Conservation (phyloP, 2,329 filamentous ascomycete genomes). For the Plectosphaerella sp. region DNA sequence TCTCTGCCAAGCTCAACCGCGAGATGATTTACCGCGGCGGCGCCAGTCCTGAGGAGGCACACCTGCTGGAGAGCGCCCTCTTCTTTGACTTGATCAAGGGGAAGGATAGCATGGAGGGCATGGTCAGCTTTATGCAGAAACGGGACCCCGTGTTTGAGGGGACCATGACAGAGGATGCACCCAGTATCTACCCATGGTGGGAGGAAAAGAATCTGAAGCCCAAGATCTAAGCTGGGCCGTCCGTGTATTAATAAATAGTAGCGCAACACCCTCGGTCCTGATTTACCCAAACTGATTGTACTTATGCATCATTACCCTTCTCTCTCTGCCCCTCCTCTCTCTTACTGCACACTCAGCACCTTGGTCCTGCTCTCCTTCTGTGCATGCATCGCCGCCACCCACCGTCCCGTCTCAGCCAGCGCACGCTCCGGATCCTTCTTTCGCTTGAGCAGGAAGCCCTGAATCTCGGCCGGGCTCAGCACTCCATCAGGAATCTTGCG, state of each 20-base stretch:
- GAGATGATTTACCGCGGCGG: conserved; percentile 64
- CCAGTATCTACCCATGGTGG: conserved; percentile 66
- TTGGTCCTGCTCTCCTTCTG: conserved; percentile 47
- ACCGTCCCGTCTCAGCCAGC: conserved; percentile 44
- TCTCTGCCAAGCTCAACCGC: conserved; percentile 63
- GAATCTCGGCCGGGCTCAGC: conserved; percentile 59
- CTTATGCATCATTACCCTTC: too few relatives aligned
- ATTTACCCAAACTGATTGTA: too few relatives aligned
- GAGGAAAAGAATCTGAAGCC: conserved; percentile 33
- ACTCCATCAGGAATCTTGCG: conserved; percentile 44
- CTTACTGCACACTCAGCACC: conserved; percentile 22
- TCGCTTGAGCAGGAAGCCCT: conserved; percentile 59
- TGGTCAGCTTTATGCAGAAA: conserved; percentile 67
- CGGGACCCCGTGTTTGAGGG: conserved; percentile 57
- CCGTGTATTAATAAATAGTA: neutral
- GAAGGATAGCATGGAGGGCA: conserved; percentile 61
- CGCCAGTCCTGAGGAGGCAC: conserved; percentile 60
- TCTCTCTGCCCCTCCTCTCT: too few relatives aligned
- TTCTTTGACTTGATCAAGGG: conserved; percentile 56
- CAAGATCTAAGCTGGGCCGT: conserved; percentile 10
- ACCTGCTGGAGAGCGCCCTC: conserved; percentile 64
- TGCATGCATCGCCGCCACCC: conserved; percentile 46
- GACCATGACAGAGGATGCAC: conserved; percentile 55
- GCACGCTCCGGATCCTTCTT: conserved; percentile 56
- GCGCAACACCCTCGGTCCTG: too few relatives aligned